These are phyloP conservation scores for Miamiensis avidus DNA, from an alignment of 169 alveolate species.

Conservation along the genomic window DNA sequence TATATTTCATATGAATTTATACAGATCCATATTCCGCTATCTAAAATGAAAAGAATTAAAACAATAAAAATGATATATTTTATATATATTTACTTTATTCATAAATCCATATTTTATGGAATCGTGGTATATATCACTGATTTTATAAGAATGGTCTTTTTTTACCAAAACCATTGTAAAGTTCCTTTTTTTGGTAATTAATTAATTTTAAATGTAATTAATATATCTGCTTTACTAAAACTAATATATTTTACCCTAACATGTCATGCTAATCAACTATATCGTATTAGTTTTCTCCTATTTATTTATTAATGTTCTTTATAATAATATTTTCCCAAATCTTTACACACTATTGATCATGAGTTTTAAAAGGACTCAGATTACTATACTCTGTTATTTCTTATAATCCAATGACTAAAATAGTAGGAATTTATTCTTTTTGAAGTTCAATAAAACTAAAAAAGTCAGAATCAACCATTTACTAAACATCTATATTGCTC, in stretches of 20 bases:
- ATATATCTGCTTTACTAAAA: no score
- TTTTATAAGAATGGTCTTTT: not conserved
- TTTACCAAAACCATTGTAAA: not conserved
- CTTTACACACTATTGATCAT: not conserved
- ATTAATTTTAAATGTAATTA: no score
- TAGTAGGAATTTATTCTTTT: not conserved
- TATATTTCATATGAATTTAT: not conserved
- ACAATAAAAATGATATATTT: no score
- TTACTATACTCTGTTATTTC: not conserved
- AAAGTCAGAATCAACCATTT: not conserved
- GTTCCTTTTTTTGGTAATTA: not conserved
- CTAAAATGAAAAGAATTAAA: not conserved
- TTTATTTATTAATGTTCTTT: no score
- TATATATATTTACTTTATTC: not conserved
- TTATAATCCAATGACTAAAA: not conserved
- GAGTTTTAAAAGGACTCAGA: not conserved
- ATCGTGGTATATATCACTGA: not conserved
- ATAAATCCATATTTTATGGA: not conserved
- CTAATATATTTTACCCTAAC: not conserved
- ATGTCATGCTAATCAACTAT: not conserved
- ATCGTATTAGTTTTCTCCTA: not conserved
- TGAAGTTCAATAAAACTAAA: not conserved
- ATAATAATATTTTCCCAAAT: not conserved
- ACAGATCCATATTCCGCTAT: not conserved
- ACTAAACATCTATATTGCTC: not conserved